These are phyloP conservation scores for Senna tora DNA, from an alignment of 306 rosid species.

Conservation along the genomic window DNA sequence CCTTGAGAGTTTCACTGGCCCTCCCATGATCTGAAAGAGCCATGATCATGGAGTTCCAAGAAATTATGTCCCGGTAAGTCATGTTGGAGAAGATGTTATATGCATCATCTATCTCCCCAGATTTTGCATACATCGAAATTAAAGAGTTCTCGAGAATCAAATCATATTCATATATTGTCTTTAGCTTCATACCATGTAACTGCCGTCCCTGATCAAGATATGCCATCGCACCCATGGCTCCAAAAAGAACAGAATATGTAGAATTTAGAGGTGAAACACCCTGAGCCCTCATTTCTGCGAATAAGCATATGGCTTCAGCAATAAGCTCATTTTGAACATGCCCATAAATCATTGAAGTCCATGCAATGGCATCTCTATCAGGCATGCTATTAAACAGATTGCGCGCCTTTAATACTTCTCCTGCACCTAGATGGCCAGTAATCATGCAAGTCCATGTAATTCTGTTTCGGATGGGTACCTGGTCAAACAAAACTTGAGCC, in stretches of 20 bases:
- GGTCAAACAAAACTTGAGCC: constrained; percentile 66
- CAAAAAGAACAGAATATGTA: constrained; percentile 67
- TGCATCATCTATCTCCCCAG: constrained; percentile 72
- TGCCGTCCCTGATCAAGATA: constrained; percentile 77
- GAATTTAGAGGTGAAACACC: constrained; percentile 57
- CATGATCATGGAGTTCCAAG: constrained; percentile 81
- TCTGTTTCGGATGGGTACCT: constrained; percentile 49
- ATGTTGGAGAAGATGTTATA: constrained; percentile 61
- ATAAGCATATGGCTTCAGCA: constrained; percentile 56
- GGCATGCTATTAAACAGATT: constrained; percentile 61
- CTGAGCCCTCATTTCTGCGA: constrained; percentile 56
- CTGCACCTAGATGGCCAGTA: constrained; percentile 58
- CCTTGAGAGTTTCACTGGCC: constrained; percentile 44
- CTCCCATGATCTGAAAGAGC: constrained; percentile 72
- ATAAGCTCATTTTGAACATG: constrained; percentile 63
- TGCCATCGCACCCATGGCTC: constrained; percentile 78
- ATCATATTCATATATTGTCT: constrained; percentile 55
- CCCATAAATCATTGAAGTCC: constrained; percentile 78
- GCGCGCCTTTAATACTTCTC: constrained; percentile 60
- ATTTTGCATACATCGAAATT: constrained; percentile 79
- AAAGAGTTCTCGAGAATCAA: constrained; percentile 71
- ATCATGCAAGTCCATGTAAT: constrained; percentile 72
- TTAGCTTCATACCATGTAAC: constrained; percentile 61
- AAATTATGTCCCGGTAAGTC: constrained; percentile 54
- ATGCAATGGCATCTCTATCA: constrained; percentile 67